Evolutionary conservation across 805 yeast species (phyloP), one percentile per base, ranked within the genome.

Genomic region (Pichia nanzhaoensis): DNA sequence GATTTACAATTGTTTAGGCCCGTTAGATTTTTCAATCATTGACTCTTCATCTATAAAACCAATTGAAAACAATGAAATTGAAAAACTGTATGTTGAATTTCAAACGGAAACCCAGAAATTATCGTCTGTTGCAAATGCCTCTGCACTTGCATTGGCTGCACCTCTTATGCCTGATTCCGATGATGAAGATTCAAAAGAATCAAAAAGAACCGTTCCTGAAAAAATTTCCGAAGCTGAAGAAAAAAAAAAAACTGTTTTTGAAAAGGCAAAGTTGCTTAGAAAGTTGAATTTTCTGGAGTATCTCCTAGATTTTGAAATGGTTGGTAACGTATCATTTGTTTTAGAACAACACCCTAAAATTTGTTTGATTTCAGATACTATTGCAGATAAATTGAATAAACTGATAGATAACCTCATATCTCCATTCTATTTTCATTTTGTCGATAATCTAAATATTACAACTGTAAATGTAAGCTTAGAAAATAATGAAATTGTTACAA

Each of bases 101-200:
- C 71, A 74, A 32, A 67, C 71, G 9, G 57, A 75, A 45, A 53
- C 71, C 46, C 79, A 80, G 14, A 77, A 77, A 12, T 74, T 78
- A 47, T 76, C 84, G 0, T 69, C 71, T 54, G 68, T 70, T 49
- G 82, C 90, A 0, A 73, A 77, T 20, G 82, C 86, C 0, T 85
- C 83, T 50, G 95, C 95, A 0, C 65, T 90, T 40, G 93, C 97
- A 0, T 60, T 89, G 53, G 96, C 96, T 5, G 93, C 93, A 9
- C 95, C 96, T 0, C 67, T 90, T 33, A 69, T 73, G 3, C 80
- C 77, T 33, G 91, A 83, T 31, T 85, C 77, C 17, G 84, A 77
- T 20, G 78, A 71, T 7, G 68, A 65, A n/a, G 64, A 55, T 28
- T 37, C 33, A 13, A 37, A 4, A 5, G 8, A 14, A 16, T 7